A percentile compares a stretch with the other conserved stretches of the same genome.
Conservation (phyloP, 192 early-diverging fungal species). For the Powellomyces hirtus region DNA sequence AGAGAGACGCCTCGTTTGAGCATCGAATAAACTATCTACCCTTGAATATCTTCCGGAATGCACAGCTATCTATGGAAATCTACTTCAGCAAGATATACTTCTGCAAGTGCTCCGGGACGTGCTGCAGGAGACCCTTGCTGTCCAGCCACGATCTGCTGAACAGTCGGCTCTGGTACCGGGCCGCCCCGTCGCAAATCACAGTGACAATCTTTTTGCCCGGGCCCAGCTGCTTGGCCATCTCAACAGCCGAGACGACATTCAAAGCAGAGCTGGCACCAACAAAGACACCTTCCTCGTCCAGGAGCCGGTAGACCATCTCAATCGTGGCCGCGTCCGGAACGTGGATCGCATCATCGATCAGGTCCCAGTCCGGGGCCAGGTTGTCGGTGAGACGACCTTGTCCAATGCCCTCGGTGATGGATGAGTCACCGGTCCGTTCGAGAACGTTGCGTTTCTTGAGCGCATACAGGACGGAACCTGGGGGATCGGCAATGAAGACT, state of each 20-base stretch:
- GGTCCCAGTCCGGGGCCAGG: conserved; percentile 71
- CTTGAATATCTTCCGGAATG: too few species aligned
- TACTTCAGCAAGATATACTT: conserved; percentile 66
- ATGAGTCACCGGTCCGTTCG: conserved; percentile 67
- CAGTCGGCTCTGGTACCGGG: conserved; percentile 33
- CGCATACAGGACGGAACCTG: conserved; percentile 86
- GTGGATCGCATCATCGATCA: conserved; percentile 80
- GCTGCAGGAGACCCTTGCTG: conserved; percentile 71
- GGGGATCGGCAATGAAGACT: conserved; percentile 87
- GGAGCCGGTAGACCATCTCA: conserved; percentile 80
- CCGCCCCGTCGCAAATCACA: conserved; percentile 84
- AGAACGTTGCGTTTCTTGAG: conserved; percentile 70
- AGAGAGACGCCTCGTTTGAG: too few species aligned
- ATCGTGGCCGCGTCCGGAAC: conserved; percentile 81
- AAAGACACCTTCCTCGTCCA: conserved; percentile 94
- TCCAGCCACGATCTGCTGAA: conserved; percentile 77
- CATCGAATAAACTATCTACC: too few species aligned
- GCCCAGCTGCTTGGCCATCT: conserved; percentile 81
- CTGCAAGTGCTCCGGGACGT: conserved; percentile 80
- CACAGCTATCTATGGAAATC: background rate
- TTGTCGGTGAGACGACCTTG: conserved; percentile 94
- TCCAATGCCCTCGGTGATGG: conserved; percentile 95
- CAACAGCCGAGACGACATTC: conserved; percentile 88
- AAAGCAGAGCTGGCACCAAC: conserved; percentile 88
- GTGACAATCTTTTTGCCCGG: conserved; percentile 81